Conservation (phyloP, 2,329 filamentous ascomycete species). For the Fusarium tupiense region DNA sequence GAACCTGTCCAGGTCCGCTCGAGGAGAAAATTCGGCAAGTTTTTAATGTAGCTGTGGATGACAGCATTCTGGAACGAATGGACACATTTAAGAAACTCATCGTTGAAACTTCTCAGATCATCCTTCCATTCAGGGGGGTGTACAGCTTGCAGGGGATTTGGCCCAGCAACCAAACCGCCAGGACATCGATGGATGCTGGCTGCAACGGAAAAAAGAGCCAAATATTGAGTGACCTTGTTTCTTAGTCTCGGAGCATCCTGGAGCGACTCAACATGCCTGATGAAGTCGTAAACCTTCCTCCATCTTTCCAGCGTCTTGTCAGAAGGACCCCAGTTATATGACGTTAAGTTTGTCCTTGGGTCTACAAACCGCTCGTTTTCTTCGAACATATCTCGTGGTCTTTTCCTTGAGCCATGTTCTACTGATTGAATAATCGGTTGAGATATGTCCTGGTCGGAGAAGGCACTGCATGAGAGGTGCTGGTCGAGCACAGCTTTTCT, state of each 20-base stretch:
- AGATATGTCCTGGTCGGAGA: neutral
- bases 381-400: neutral
- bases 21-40: neutral
- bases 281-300: neutral
- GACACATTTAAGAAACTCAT: neutral
- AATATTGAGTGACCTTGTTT: neutral
- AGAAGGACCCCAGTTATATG: neutral
- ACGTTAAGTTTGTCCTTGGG: neutral
- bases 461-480: neutral
- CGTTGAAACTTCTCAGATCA: neutral
- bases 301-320: neutral
- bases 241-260: neutral
- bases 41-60: neutral
- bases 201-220: neutral
- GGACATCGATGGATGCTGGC: neutral
- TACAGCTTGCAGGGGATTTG: neutral
- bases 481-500: neutral
- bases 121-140: neutral
- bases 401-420: neutral
- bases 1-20: neutral
- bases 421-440: neutral
- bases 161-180: neutral
- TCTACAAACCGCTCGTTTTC: neutral
- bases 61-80: neutral
- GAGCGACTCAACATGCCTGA: neutral